phyloP scores from a whole-genome alignment of 148 eudicot genomes.

The Nepenthes mirabilis region DNA sequence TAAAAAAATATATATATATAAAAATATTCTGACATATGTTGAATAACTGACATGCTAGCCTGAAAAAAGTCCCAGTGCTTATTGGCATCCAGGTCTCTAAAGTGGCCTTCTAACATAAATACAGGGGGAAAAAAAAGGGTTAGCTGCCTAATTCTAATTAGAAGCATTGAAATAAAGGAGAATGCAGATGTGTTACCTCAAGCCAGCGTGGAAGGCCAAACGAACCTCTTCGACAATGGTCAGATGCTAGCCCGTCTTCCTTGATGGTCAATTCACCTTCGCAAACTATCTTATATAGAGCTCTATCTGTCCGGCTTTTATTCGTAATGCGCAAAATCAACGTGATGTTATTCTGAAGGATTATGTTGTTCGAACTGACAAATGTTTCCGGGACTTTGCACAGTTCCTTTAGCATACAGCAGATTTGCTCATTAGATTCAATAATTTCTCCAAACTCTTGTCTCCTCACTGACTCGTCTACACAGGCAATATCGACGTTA shows the following conservation, averaged over 20 bases:
- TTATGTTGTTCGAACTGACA: slow-evolving; percentile 86
- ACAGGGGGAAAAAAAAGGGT: too few species aligned
- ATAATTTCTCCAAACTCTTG: slow-evolving; percentile 77
- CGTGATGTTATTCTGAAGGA: slow-evolving; percentile 71
- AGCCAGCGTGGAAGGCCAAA: slow-evolving; percentile 97
- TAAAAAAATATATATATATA: too few species aligned
- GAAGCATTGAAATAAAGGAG: neutral
- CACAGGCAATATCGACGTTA: slow-evolving; percentile 69
- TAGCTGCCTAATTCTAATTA: neutral
- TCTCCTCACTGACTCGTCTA: slow-evolving; percentile 77
- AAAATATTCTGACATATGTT: too few species aligned
- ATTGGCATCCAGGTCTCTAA: neutral
- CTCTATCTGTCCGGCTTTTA: slow-evolving; percentile 45
- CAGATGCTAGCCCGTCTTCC: slow-evolving; percentile 52
- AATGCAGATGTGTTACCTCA: slow-evolving; percentile 39
- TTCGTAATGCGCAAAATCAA: slow-evolving; percentile 75
- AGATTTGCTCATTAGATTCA: slow-evolving; percentile 45
- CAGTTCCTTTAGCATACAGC: slow-evolving; percentile 34
- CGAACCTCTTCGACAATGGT: slow-evolving; percentile 72
- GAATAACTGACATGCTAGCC: too few species aligned
- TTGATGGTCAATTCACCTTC: slow-evolving; percentile 66
- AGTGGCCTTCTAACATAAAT: too few species aligned
- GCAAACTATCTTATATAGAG: slow-evolving; percentile 56
- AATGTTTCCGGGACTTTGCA: slow-evolving; percentile 68
- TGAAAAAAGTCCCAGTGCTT: too few species aligned